These are phyloP conservation scores for Yarrowia keelungensis DNA, from an alignment of 805 yeast genomes.

Conservation along the genomic window DNA sequence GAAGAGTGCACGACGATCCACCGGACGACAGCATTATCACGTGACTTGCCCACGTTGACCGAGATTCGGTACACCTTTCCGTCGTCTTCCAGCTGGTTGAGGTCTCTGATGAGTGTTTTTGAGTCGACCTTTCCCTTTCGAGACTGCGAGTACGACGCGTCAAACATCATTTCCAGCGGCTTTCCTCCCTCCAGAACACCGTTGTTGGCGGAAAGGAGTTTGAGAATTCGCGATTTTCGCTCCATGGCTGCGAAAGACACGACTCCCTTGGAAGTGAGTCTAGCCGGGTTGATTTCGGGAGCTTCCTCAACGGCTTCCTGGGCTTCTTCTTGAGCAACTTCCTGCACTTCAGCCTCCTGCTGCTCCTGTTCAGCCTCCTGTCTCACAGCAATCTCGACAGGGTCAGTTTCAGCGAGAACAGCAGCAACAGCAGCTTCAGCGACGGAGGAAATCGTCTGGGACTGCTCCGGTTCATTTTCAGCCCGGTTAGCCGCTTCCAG, in stretches of 20 bases:
- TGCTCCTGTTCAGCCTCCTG: constrained; percentile 27
- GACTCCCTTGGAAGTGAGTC: constrained; percentile 26
- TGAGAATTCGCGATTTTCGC: constrained; percentile 55
- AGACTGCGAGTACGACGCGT: constrained; percentile 48
- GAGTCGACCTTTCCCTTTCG: constrained; percentile 59
- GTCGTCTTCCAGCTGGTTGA: constrained; percentile 50
- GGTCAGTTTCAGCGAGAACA: constrained; percentile 5
- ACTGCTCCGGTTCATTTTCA: background rate
- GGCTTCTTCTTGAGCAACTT: no score
- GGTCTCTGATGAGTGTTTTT: constrained; percentile 59
- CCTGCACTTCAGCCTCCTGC: no score
- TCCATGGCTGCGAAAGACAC: constrained; percentile 56
- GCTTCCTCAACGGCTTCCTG: constrained; percentile 4
- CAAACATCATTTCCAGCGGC: constrained; percentile 53
- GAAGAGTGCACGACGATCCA: constrained; percentile 47
- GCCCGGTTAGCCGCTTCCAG: background rate
- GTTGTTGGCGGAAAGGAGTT: constrained; percentile 53
- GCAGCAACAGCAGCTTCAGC: constrained; percentile 14
- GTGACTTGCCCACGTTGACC: constrained; percentile 43
- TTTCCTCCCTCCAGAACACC: constrained; percentile 58
- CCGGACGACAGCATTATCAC: constrained; percentile 43
- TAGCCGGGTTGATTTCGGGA: background rate
- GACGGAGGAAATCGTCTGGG: background rate
- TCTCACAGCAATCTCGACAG: constrained; percentile 2
- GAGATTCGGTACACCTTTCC: constrained; percentile 48